Conservation (phyloP, 176 grass and related monocot species). For the Eleusine indica region DNA sequence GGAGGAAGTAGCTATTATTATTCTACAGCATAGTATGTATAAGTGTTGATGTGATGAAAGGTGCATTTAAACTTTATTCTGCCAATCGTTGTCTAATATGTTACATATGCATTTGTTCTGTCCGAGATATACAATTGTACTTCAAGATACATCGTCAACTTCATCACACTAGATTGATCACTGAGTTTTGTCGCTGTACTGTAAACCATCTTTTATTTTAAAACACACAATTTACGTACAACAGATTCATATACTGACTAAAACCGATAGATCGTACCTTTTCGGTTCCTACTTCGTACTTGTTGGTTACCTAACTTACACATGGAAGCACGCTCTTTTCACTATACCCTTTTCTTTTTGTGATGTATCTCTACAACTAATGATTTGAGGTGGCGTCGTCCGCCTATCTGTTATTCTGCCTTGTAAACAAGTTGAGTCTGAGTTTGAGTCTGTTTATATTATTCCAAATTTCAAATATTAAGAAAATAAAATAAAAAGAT, state of each 20-base stretch:
- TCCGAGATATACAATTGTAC: constrained; percentile 1
- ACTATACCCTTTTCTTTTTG: not conserved
- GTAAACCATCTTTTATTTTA: not conserved
- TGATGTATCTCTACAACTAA: no score
- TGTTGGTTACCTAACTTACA: not conserved
- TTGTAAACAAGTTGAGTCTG: no score
- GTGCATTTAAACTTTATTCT: not conserved
- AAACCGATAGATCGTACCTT: not conserved
- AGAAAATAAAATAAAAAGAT: no score
- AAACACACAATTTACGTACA: not conserved
- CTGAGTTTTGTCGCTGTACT: not conserved
- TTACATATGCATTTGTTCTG: not conserved
- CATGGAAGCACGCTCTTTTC: not conserved
- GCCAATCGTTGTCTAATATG: not conserved
- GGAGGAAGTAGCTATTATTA: not conserved
- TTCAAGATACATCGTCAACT: not conserved
- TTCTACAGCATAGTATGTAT: not conserved
- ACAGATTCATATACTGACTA: not conserved
- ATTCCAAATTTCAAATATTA: no score
- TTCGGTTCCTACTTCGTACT: not conserved
- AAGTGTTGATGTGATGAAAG: not conserved
- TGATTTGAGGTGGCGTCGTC: no score
- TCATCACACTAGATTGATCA: not conserved
- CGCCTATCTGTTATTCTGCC: no score
- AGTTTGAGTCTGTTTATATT: no score